Base-by-base conservation (phyloP, 202 grass and related monocot genomes). In the Panicum virgatum region DNA sequence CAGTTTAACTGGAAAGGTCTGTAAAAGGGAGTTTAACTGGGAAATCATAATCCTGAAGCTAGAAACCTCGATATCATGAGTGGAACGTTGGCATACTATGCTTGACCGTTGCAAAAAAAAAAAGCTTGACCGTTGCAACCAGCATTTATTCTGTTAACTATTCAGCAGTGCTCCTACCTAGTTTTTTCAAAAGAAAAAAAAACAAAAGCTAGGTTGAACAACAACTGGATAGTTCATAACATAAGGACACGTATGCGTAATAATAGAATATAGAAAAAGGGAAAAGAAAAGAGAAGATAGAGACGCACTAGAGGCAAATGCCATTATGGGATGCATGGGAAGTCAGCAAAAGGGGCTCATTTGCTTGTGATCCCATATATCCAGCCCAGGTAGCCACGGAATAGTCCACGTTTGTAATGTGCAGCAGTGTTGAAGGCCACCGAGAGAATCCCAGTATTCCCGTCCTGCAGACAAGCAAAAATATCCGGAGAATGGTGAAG, bases 71-170 rank as follows among this genome's bases (percentile, higher is more conserved):
- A 44, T 53, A 61, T 9, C 26, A 62, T 53, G 0, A 30, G 30
- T 30, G 30, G 30, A 3, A 30, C 19, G 65, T 9, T 72, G 23
- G 0, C 19, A 69, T 9, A 51, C 42, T 69, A 68, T 62, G n/a
- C 66, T 62, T 69, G 32, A 75, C 12, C 47, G 42, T 59, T 80
- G 10, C 48, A 57, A 45, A n/a, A n/a, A n/a, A n/a, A n/a, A n/a
- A n/a, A n/a, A n/a, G n/a, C 66, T 62, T 69, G 32, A 75, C 12
- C 47, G 42, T 59, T 80, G 10, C 48, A 57, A 45, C n/a, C n/a
- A n/a, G n/a, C 44, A 38, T 62, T 2, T 53, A 42, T 40, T 23
- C 48, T 42, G 12, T 38, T 74, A 20, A n/a, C n/a, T n/a, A n/a
- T n/a, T n/a, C n/a, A n/a, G n/a, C n/a, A n/a, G n/a, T n/a, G n/a